Base-by-base conservation (phyloP, 148 eudicot species). In the Cornus florida region DNA sequence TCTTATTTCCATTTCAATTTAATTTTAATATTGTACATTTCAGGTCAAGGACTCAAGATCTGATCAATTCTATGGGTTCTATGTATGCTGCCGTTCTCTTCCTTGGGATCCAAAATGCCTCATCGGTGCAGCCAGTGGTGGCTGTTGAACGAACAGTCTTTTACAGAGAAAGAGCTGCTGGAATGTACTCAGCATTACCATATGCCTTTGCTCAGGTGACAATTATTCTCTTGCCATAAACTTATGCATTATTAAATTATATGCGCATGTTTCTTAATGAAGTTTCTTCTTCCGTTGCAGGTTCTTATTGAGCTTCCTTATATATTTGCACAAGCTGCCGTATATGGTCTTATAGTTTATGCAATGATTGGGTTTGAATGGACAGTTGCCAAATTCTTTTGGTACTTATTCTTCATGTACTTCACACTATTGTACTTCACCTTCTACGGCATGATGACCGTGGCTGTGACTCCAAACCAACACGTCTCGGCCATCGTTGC, bases 161-260 rank as follows among this genome's bases (percentile, higher is more conserved):
- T 66, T 88, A 90, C 41, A 86, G 93, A 75, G 93, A 90, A 77
- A 83, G 81, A 73, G 93, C 89, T 57, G 91, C 91, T 35, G 91
- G 93, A 13, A 88, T 90, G 91, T 90, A 88, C 79, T 90, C 93
- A 3, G 84, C 88, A 20, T 73, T 90, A 71, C 88, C 93, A 64
- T 90, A 90, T 72, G 93, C 93, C 46, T 80, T 90, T 64, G 87
- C 86, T 57, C 92, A 88, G 91, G 92, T 88, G 69, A 75, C 59
- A 10, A 59, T 11, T 57, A 14, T 67, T n/a, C 53, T 28, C 10
- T 5, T 6, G 6, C 48, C 7, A 23, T 0, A 7, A 4, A 56
- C 9, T 10, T 35, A 14, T 56, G n/a, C 19, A 20, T n/a, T n/a
- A 19, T 32, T 9, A 19, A n/a, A 22, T 24, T 12, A 12, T 2